These are phyloP conservation scores for Fusarium miscanthi DNA, from an alignment of 2,329 filamentous ascomycete species.

Conservation along the genomic window DNA sequence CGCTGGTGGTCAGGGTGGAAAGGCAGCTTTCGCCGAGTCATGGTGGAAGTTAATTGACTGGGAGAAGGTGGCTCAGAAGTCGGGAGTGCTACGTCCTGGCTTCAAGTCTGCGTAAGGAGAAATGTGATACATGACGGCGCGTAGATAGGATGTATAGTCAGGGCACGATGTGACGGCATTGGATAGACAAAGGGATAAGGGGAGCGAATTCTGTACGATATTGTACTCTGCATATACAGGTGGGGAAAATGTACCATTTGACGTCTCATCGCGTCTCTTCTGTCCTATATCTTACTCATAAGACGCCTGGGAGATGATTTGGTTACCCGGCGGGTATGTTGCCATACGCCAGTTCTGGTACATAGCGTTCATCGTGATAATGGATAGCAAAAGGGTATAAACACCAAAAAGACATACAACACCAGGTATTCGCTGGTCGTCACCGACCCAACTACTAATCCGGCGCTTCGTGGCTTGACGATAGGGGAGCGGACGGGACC, in stretches of 20 bases:
- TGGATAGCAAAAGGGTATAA: background rate
- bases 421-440: constrained; percentile 40
- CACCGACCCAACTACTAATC: constrained; percentile 43
- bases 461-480: constrained; percentile 37
- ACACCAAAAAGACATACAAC: constrained; percentile 37
- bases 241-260: constrained; percentile 45
- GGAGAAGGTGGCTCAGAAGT: constrained; percentile 70
- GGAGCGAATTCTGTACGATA: constrained; percentile 47
- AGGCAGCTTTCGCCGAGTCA: constrained; percentile 76
- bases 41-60: constrained; percentile 95
- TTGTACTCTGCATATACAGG: constrained; percentile 48
- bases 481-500: constrained; percentile 41
- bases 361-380: background rate
- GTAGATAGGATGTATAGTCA: constrained; percentile 15
- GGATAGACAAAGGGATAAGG: constrained; percentile 19
- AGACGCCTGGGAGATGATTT: background rate
- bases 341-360: background rate
- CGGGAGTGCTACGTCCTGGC: constrained; percentile 49
- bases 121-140: constrained; percentile 1
- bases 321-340: background rate
- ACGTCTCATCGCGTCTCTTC: constrained; percentile 23
- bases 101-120: constrained; percentile 45
- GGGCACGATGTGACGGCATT: constrained; percentile 32
- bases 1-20: constrained; percentile 72
- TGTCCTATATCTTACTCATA: background rate